Conservation (phyloP, 1,139 yeast species). For the Candida smagusa region DNA sequence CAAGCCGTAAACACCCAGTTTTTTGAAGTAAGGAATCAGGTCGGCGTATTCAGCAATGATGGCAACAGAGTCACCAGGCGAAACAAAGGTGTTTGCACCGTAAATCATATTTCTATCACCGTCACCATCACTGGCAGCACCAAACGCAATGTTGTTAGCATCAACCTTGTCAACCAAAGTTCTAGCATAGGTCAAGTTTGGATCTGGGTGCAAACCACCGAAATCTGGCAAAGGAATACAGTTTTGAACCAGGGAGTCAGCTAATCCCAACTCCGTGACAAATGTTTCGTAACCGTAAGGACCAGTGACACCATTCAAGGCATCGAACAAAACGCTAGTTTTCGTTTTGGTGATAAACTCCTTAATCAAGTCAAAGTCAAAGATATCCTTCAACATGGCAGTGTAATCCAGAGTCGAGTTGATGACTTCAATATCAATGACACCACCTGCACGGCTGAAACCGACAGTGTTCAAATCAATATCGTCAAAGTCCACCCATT, state of each 20-base stretch:
- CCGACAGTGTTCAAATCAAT: constrained; percentile 67
- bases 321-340: constrained; percentile 81
- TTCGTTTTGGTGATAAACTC: constrained; percentile 55
- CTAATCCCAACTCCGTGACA: constrained; percentile 78
- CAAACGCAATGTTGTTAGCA: constrained; percentile 75
- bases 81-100: constrained; percentile 92
- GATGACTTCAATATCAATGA: constrained; percentile 62
- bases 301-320: constrained; percentile 94
- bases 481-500: constrained; percentile 51
- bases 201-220: constrained; percentile 98
- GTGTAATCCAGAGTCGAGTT: constrained; percentile 82
- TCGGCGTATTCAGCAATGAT: constrained; percentile 92
- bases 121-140: constrained; percentile 98
- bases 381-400: constrained; percentile 74
- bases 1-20: constrained; percentile 83
- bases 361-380: constrained; percentile 82
- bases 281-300: constrained; percentile 90
- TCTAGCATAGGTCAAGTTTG: constrained; percentile 91
- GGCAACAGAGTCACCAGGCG: constrained; percentile 98
- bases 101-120: constrained; percentile 99
- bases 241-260: constrained; percentile 71
- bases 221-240: constrained; percentile 79
- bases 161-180: constrained; percentile 86
- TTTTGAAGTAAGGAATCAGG: constrained; percentile 83
- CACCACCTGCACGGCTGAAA: constrained; percentile 46